Conservation (phyloP, 352 stramenopile genomes). For the Pelagophyceae sp. region DNA sequence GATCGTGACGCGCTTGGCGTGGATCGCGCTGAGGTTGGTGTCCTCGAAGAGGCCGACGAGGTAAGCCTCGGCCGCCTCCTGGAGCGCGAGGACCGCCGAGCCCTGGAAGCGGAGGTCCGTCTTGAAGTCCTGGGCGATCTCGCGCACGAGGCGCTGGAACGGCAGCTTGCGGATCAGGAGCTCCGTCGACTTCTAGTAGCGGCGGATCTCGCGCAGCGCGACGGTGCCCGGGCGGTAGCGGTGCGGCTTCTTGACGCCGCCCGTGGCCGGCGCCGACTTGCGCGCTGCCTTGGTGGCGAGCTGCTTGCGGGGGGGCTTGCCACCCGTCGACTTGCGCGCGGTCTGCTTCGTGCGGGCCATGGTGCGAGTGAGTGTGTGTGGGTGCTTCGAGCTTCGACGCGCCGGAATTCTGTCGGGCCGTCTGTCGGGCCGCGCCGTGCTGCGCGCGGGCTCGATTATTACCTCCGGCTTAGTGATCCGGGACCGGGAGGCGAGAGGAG, state of each 20-base stretch:
- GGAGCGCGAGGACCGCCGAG: conserved; percentile 72
- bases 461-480: too few relatives aligned
- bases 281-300: conserved; percentile 77
- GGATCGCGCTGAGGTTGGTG: conserved; percentile 87
- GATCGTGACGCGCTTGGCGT: conserved; percentile 89
- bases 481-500: too few relatives aligned
- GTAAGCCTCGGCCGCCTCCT: conserved; percentile 82
- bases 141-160: conserved; percentile 56
- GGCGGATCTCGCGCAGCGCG: conserved; percentile 59
- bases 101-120: conserved; percentile 78
- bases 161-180: conserved; percentile 62
- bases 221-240: conserved; percentile 53
- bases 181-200: conserved; percentile 65
- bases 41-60: conserved; percentile 87
- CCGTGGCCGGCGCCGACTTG: conserved; percentile 77
- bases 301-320: conserved; percentile 85
- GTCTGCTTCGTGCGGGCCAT: conserved; percentile 90
- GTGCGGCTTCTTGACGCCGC: conserved; percentile 82
- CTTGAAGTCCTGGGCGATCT: conserved; percentile 80
- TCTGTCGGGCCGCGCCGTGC: too few relatives aligned
- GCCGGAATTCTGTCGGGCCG: too few relatives aligned
- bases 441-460: too few relatives aligned
- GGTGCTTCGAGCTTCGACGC: too few relatives aligned
- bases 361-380: too few relatives aligned
- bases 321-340: conserved; percentile 84